These are phyloP conservation scores for Carallia pectinifolia DNA, from an alignment of 345 rosid genomes.

Conservation along the genomic window DNA sequence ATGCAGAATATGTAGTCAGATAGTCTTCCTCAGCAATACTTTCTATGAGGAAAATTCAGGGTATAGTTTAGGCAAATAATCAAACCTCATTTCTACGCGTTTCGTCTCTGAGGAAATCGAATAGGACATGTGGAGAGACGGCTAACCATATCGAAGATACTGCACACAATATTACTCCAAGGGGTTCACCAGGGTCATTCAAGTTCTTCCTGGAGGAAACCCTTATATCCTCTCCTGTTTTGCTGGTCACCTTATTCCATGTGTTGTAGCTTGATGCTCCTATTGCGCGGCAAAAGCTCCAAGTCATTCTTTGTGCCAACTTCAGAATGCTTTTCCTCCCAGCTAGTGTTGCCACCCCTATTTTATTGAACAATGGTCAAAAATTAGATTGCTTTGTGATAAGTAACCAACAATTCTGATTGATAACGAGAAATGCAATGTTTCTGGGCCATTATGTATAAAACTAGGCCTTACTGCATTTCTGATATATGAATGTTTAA, in stretches of 20 bases:
- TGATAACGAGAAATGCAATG: no score
- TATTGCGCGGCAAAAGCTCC: constrained; percentile 72
- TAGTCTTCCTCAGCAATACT: neutral
- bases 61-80: neutral
- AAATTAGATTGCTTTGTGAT: neutral
- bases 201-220: constrained; percentile 89
- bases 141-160: constrained; percentile 89
- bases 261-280: constrained; percentile 94
- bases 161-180: constrained; percentile 80
- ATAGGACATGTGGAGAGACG: constrained; percentile 60
- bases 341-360: constrained; percentile 88
- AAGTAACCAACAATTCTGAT: neutral
- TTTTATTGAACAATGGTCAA: neutral
- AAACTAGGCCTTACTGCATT: no score
- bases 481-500: no score
- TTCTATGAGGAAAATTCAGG: neutral
- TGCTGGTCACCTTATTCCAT: constrained; percentile 78
- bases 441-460: no score
- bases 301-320: constrained; percentile 91
- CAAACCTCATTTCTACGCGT: constrained; percentile 71
- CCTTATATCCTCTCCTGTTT: constrained; percentile 91
- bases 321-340: constrained; percentile 92
- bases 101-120: constrained; percentile 87
- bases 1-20: constrained; percentile 9
- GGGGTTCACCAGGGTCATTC: constrained; percentile 88